Conservation (phyloP, 1,284 basidiomycete species). For the Tetrapyrgos nigripes region DNA sequence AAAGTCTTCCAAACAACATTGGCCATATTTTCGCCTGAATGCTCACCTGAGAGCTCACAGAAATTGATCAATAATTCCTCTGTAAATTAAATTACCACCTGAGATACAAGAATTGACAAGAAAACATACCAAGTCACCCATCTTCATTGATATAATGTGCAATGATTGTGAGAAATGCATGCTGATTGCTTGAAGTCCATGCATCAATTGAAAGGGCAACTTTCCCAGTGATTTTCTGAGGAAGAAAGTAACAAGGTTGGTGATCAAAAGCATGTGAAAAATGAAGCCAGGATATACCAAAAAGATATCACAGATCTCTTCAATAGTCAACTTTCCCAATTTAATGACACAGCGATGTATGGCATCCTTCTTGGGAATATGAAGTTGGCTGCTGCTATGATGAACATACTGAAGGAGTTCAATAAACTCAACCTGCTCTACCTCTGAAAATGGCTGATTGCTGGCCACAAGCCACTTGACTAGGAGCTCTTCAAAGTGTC, state of each 20-base stretch:
- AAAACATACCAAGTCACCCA: not conserved
- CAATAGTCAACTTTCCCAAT: not conserved
- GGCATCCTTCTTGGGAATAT: not conserved
- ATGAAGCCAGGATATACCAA: not conserved
- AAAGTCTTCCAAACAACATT: conserved; percentile 36
- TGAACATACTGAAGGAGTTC: conserved; percentile 1
- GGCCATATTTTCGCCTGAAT: conserved; percentile 40
- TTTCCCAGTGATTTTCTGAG: not conserved
- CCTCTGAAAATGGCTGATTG: conserved; percentile 11
- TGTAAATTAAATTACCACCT: no score
- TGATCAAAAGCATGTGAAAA: not conserved
- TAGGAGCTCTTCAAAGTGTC: conserved; percentile 3
- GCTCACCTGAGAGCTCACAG: conserved; percentile 34
- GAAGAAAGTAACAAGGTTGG: no score
- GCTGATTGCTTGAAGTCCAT: conserved; percentile 5
- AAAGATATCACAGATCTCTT: not conserved
- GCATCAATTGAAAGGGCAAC: not conserved
- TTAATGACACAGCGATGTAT: not conserved
- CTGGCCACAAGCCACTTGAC: conserved; percentile 9
- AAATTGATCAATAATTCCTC: conserved; percentile 30
- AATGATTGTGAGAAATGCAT: conserved; percentile 1
- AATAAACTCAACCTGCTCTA: no score
- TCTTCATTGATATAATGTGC: not conserved
- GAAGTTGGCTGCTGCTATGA: not conserved
- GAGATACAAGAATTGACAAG: no score